Evolutionary conservation across 176 grass and related monocot genomes (phyloP), one percentile per base, ranked within the genome.

Genomic region (Tuctoria greenei): DNA sequence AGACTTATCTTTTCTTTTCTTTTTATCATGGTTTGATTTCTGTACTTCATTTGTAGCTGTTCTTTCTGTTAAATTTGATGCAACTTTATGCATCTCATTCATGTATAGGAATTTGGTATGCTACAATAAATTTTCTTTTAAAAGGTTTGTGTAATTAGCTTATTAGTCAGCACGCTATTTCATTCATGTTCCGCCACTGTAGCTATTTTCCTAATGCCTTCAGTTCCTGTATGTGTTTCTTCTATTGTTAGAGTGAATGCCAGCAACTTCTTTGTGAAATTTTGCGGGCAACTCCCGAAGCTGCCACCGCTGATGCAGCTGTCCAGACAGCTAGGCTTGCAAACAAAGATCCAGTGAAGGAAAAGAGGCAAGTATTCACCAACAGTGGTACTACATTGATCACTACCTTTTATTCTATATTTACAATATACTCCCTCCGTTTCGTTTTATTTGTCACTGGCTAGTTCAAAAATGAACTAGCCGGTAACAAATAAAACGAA

Each of bases 241-340:
- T 82, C 47, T 74, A 79, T 77, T 17, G 59, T 66, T 82, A 98
- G 95, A 95, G 95, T 66, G 95, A 98, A 84, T 98, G 95, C 72
- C 95, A 98, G 78, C 95, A 98, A 73, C 88, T 98, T 61, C 84
- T 98, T 45, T 95, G 95, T 88, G 95, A 98, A 88, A 90, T 98
- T 77, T 82, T 98, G 77, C 83, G 95, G 73, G 91, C 95, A 84
- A 98, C 95, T 82, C 95, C 95, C 39, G 91, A 98, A 88, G 95
- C 95, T 86, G 95, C 95, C 82, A 98, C 91, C 69, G 85, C 95
- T 73, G 95, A 98, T 82, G 82, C 95, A 74, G 91, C 87, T 92
- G 91, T 90, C 76, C 95, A 98, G 80, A 98, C 95, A 86, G 91
- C 91, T 84, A 90, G 91, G 77, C 85, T 98, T 82, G 95, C 91